Evolutionary conservation across 2,329 filamentous ascomycete genomes (phyloP).

Genomic region (Botrytis squamosa): DNA sequence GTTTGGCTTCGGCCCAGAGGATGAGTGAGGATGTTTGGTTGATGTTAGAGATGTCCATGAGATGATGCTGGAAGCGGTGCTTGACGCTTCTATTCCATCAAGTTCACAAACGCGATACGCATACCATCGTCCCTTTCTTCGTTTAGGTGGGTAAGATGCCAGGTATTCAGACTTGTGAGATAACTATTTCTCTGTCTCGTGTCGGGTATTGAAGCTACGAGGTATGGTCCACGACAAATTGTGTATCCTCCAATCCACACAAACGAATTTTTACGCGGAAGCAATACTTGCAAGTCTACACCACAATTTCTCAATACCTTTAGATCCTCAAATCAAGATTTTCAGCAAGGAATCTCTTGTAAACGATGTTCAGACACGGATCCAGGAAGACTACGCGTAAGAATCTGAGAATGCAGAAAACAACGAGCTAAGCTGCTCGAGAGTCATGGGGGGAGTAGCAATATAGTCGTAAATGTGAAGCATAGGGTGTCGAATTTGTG

Average conservation of each 20-base stretch:
- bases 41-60: neutral
- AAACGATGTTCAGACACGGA: rapidly evolving
- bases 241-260: neutral
- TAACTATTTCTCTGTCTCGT: too few species aligned
- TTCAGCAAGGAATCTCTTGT: neutral
- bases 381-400: neutral
- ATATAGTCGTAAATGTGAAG: neutral
- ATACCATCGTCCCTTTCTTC: rapidly evolving
- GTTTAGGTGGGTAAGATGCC: neutral
- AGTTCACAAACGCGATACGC: neutral
- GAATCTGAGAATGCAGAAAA: neutral
- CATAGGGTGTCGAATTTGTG: neutral
- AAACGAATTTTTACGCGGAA: neutral
- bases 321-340: neutral
- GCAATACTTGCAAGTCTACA: neutral
- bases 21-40: neutral
- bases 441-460: neutral
- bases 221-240: too few species aligned
- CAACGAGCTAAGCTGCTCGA: neutral
- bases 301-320: neutral
- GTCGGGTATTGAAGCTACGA: too few species aligned
- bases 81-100: neutral
- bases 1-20: constrained; percentile 37
- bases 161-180: rapidly evolving
- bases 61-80: neutral